phyloP scores from a whole-genome alignment of 768 basidiomycete genomes.

The Glaciozyma antarctica region DNA sequence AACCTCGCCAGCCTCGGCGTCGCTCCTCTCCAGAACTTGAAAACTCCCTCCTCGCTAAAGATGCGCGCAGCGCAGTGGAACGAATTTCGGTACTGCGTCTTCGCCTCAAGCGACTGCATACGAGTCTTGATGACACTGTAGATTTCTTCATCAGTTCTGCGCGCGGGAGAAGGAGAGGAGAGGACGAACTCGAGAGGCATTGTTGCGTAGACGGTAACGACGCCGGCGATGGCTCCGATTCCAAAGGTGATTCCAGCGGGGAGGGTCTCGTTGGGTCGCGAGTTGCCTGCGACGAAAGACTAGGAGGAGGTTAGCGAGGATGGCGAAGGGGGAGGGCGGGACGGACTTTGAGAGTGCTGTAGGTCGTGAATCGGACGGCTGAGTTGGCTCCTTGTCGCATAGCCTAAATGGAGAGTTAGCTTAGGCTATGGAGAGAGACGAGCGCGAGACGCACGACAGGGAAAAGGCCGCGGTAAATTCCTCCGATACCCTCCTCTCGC shows the following conservation, averaged over 20 bases:
- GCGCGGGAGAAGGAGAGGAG: neutral
- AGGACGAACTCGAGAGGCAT: constrained; percentile 42
- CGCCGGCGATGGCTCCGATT: constrained; percentile 83
- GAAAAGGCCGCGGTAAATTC: constrained; percentile 72
- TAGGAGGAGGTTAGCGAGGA: constrained; percentile 54
- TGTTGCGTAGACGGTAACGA: constrained; percentile 80
- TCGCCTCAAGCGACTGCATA: constrained; percentile 85
- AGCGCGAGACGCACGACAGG: constrained; percentile 61
- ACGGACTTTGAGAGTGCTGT: constrained; percentile 65
- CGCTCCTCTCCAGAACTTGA: constrained; percentile 89
- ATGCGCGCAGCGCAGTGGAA: constrained; percentile 94
- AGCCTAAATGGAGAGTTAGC: constrained; percentile 51
- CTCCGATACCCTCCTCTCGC: constrained; percentile 68
- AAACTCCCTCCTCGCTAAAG: constrained; percentile 80
- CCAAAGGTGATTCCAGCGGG: constrained; percentile 85
- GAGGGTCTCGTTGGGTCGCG: constrained; percentile 56
- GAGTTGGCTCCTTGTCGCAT: constrained; percentile 98
- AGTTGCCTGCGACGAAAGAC: neutral
- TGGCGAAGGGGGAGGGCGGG: neutral
- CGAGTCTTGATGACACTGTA: neutral
- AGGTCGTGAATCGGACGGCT: constrained; percentile 89
- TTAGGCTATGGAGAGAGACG: too few species aligned
- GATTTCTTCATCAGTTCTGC: neutral
- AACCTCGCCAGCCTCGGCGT: constrained; percentile 78
- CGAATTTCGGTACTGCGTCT: constrained; percentile 75